Base-by-base conservation (phyloP, 2,329 filamentous ascomycete species). In the Capronia coronata region DNA sequence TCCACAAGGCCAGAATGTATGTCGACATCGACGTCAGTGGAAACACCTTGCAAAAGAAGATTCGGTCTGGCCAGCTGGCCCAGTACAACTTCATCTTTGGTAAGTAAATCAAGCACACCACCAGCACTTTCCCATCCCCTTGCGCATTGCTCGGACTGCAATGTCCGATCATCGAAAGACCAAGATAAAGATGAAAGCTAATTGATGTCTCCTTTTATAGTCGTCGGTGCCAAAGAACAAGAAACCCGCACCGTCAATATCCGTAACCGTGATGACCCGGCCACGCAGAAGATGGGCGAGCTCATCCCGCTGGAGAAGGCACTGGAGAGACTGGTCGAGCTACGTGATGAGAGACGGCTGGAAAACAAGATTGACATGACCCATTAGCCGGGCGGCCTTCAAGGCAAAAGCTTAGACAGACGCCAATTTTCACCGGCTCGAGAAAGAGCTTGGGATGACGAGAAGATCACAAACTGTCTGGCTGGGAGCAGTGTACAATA, bases 191-290 rank as follows among this genome's bases (percentile, higher is more conserved):
- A 39, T 7, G 6, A 7, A 39, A 13, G n/a, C 38, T 48, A 21
- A 39, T 29, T 29, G 10, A 60, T 49, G 48, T 43, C 53, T 39
- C 43, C 19, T 57, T 9, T 43, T 21, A 9, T 16, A 73, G 80
- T 84, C 29, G 78, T 84, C 14, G 80, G 80, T 49, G 79, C 78
- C 2, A 70, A 79, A 61, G 80, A 84, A 68, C 76, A 74, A 65
- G 74, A 81, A 56, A 69, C 68, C 16, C 70, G 76, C 51, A 73
- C 75, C 2, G 78, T 83, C 54, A 84, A 83, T 63, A 79, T 83
- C 59, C 72, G 80, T 35, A 83, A 83, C 65, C 71, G 80, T 44
- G 80, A 84, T 60, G 77, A 82, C 58, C 77, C 76, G 14, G 71
- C 72, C 35, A 80, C 77, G 8, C 80, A 83, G 66, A 75, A 78